A percentile compares a stretch with the other conserved stretches of the same genome.
These are phyloP conservation scores for Phytopythium aichiense DNA, from an alignment of 352 stramenopile species.

Conservation along the genomic window DNA sequence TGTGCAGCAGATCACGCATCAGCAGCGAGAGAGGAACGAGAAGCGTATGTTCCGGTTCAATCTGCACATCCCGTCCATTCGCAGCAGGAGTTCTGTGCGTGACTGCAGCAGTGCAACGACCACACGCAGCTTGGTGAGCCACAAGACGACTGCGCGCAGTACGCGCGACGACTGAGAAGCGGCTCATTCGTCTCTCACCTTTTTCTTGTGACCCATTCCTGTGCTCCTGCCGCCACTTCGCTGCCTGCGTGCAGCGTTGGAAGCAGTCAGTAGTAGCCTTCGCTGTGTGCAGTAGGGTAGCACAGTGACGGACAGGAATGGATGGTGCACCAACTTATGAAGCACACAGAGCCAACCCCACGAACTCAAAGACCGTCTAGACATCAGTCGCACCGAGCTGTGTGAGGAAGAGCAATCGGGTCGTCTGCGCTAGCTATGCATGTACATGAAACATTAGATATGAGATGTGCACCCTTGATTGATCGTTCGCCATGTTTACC, in stretches of 20 bases:
- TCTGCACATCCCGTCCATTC: conserved; percentile 19
- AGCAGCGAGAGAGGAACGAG: neutral
- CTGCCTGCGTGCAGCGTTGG: neutral
- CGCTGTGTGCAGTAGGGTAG: neutral
- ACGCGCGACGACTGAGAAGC: neutral
- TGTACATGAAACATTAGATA: too few relatives aligned
- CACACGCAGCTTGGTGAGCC: conserved; percentile 8
- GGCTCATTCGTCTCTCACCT: neutral
- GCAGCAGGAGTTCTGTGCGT: conserved; percentile 12
- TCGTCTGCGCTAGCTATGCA: too few relatives aligned
- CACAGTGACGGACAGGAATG: neutral
- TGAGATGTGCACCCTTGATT: too few relatives aligned
- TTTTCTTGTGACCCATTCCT: neutral
- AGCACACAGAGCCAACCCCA: neutral
- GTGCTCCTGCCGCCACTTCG: neutral
- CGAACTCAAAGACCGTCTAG: too few relatives aligned
- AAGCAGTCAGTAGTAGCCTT: neutral
- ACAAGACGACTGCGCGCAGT: conserved; percentile 1
- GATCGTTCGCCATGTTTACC: too few relatives aligned
- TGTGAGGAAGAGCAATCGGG: too few relatives aligned
- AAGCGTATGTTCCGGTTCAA: conserved; percentile 16
- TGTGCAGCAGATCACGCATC: neutral
- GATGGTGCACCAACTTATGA: neutral
- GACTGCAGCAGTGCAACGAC: conserved; percentile 20
- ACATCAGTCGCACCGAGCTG: too few relatives aligned